Evolutionary conservation across 2,329 filamentous ascomycete genomes (phyloP), one percentile per base, ranked within the genome.

Genomic region (Akanthomyces uredinophilus): DNA sequence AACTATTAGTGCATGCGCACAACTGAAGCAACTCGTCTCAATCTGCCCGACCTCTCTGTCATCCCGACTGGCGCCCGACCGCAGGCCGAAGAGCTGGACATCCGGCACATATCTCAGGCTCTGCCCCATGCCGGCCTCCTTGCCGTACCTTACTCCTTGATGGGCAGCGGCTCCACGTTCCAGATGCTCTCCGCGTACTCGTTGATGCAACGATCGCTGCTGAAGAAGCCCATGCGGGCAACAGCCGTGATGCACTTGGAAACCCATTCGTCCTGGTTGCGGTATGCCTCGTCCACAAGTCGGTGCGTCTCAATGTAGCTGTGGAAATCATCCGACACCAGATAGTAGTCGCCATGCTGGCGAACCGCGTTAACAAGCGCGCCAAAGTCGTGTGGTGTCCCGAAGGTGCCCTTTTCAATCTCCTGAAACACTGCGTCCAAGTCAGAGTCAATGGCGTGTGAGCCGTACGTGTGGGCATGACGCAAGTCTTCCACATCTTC

Each of bases 151-250:
- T 70, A 74, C 32, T 76, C 71, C 49, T 79, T 76, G 35, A 78
- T 78, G 39, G 77, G 76, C 60, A 95, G 74, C 32, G 94, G 93
- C 80, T 98, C 94, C 44, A 96, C 81, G 72, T 98, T 98, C 95
- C 95, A 99, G 74, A 99, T 97, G 66, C 83, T 87, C 75, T 99
- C 94, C 0, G 95, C 95, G 77, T 99, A 99, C 81, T 97, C 93
- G 70, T 94, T 91, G 75, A 98, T 97, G 78, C 94, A 96, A 44
- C 94, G 85, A 75, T 98, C 94, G 66, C 90, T 94, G 68, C 87
- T 93, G 81, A 98, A 98, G 85, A 98, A 98, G 43, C 94, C 95
- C 95, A 99, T 99, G 46, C 93, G 83, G 7, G 92, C 84, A 20
- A 99, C 95, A 63, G 90, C 90, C 47, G 85, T 87, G 71, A 99